A percentile compares a stretch with the other conserved stretches of the same genome.
phyloP scores from a whole-genome alignment of 208 protist species.

The Acanthamoeba sp. region DNA sequence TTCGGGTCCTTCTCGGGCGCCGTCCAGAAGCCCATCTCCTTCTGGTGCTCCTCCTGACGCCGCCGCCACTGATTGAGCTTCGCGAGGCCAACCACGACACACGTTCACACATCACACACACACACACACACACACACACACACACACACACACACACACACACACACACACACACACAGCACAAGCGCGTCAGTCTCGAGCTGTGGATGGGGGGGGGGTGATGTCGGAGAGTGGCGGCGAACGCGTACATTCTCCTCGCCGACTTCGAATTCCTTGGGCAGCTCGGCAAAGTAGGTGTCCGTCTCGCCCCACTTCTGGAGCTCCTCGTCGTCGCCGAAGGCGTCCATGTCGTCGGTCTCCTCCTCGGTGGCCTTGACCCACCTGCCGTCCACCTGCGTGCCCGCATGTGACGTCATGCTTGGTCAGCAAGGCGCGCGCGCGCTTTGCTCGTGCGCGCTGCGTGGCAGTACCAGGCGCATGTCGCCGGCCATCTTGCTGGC shows the following conservation, averaged over 20 bases:
- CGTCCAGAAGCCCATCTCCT: slow-evolving; percentile 4
- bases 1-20: neutral
- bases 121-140: too few relatives aligned
- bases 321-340: slow-evolving; percentile 30
- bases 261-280: slow-evolving; percentile 19
- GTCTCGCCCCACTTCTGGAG: slow-evolving; percentile 1
- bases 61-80: neutral
- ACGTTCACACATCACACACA: too few relatives aligned
- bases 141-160: too few relatives aligned
- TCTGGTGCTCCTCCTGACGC: neutral
- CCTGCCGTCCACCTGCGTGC: slow-evolving; percentile 29
- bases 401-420: neutral
- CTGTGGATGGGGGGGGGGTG: too few relatives aligned
- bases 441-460: neutral
- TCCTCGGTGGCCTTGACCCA: neutral
- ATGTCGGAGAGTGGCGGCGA: too few relatives aligned
- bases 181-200: neutral
- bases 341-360: neutral
- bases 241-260: neutral
- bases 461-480: slow-evolving; percentile 5
- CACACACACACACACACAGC: neutral
- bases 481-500: slow-evolving; percentile 36
- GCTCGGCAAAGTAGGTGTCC: neutral
- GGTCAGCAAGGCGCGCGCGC: neutral
- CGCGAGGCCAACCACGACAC: neutral